phyloP scores from a whole-genome alignment of 371 early-diverging fungal species.

The Haplosporangium sp. region DNA sequence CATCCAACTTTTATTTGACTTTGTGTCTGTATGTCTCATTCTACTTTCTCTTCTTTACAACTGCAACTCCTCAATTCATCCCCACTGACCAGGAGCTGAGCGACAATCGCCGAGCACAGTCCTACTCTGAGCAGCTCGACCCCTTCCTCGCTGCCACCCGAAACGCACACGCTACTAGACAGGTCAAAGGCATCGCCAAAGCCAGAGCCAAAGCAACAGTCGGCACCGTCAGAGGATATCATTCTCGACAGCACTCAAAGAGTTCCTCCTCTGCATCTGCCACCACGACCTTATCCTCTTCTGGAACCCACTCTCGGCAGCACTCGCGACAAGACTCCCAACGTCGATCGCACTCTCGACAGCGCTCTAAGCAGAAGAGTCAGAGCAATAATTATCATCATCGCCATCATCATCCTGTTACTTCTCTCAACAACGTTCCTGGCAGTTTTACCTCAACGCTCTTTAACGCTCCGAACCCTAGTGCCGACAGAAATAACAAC shows the following conservation, averaged over 20 bases:
- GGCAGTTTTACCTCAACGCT: slow-evolving; percentile 1
- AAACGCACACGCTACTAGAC: slow-evolving; percentile 29
- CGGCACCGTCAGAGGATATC: slow-evolving; percentile 28
- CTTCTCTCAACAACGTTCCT: background rate
- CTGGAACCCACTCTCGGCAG: background rate
- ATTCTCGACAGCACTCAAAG: slow-evolving; percentile 28
- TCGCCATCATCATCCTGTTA: background rate
- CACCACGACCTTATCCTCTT: background rate
- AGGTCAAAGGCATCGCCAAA: slow-evolving; percentile 37
- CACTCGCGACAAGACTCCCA: slow-evolving; percentile 19
- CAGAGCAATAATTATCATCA: slow-evolving; percentile 7
- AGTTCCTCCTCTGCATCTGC: slow-evolving; percentile 6
- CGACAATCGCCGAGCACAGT: slow-evolving; percentile 37
- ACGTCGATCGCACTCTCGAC: slow-evolving; percentile 17
- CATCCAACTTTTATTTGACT: slow-evolving; percentile 53
- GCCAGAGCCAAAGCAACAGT: slow-evolving; percentile 40
- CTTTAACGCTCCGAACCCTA: background rate
- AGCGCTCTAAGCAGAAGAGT: slow-evolving; percentile 18
- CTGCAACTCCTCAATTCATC: slow-evolving; percentile 16
- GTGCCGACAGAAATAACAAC: slow-evolving; percentile 1
- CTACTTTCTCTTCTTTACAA: slow-evolving; percentile 53
- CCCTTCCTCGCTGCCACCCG: slow-evolving; percentile 49
- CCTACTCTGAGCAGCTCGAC: slow-evolving; percentile 47
- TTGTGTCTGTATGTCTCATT: slow-evolving; percentile 55
- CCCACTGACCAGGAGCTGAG: slow-evolving; percentile 37